Percentiles rank a stretch among this genome's conserved stretches.
Conservation (phyloP, 495 filamentous ascomycete species). For the Annulohypoxylon bovei region DNA sequence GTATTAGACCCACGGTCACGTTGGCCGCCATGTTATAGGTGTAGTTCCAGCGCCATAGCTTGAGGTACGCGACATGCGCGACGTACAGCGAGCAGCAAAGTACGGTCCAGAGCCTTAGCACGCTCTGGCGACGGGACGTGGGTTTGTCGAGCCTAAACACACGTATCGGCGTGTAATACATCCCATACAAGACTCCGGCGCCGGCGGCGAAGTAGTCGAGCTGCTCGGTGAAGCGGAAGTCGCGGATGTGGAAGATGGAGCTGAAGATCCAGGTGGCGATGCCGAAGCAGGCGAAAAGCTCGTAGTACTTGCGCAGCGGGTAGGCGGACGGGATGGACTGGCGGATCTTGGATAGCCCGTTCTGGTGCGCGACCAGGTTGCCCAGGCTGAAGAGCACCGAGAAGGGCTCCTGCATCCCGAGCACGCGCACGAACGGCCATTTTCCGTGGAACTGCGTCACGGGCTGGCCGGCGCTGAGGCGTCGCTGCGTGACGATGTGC, state of each 20-base stretch:
- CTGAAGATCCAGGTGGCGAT: constrained; percentile 86
- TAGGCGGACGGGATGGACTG: constrained; percentile 75
- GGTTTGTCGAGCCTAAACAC: constrained; percentile 82
- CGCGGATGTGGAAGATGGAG: constrained; percentile 88
- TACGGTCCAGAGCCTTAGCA: constrained; percentile 77
- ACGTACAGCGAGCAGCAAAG: constrained; percentile 76
- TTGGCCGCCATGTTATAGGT: constrained; percentile 98
- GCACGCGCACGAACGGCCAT: constrained; percentile 92
- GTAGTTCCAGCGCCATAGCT: constrained; percentile 90
- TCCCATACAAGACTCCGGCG: constrained; percentile 86
- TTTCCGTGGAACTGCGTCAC: constrained; percentile 98
- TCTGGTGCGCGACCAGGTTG: constrained; percentile 87
- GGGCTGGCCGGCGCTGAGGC: constrained; percentile 70
- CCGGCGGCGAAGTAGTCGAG: constrained; percentile 96
- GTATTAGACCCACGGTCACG: constrained; percentile 79
- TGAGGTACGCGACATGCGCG: constrained; percentile 84
- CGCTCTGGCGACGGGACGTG: constrained; percentile 62
- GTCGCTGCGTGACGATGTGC: constrained; percentile 84
- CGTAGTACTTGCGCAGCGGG: constrained; percentile 82
- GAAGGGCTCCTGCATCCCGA: constrained; percentile 95
- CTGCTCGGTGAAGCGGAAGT: constrained; percentile 87
- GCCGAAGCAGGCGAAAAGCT: constrained; percentile 81
- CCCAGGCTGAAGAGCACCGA: constrained; percentile 91
- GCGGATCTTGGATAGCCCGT: constrained; percentile 76
- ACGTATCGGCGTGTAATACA: constrained; percentile 84